Evolutionary conservation across 805 yeast species (phyloP).

Genomic region (Sungouiozyma intestinalis): DNA sequence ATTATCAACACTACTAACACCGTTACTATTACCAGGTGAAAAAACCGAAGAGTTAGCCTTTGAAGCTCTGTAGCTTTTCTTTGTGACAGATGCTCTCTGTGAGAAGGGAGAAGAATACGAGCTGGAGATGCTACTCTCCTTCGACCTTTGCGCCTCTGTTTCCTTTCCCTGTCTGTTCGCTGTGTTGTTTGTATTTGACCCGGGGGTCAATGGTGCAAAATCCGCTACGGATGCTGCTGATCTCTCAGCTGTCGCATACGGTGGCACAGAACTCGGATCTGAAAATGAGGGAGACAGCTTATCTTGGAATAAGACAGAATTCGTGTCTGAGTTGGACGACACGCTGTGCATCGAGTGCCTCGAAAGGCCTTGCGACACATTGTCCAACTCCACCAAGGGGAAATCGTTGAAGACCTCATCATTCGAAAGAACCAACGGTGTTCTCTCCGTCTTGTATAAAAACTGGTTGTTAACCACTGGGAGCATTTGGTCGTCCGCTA

Average conservation of each 20-base stretch:
- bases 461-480: neutral
- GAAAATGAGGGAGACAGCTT: neutral
- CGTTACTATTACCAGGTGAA: neutral
- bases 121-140: neutral
- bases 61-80: neutral
- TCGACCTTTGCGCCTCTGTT: neutral
- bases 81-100: neutral
- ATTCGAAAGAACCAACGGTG: neutral
- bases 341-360: neutral
- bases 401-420: neutral
- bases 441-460: neutral
- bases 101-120: neutral
- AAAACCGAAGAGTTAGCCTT: neutral
- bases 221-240: neutral
- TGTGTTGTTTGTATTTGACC: neutral
- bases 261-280: neutral
- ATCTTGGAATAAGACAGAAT: neutral
- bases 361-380: neutral
- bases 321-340: neutral
- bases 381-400: neutral
- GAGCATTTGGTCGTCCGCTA: neutral
- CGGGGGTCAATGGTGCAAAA: neutral
- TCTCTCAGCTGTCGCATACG: neutral
- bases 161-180: neutral
- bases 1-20: constrained; percentile 36